Percentiles rank a stretch among this genome's conserved stretches.
phyloP scores from a whole-genome alignment of 805 yeast species.

The Wickerhamiella vanderwaltii region DNA sequence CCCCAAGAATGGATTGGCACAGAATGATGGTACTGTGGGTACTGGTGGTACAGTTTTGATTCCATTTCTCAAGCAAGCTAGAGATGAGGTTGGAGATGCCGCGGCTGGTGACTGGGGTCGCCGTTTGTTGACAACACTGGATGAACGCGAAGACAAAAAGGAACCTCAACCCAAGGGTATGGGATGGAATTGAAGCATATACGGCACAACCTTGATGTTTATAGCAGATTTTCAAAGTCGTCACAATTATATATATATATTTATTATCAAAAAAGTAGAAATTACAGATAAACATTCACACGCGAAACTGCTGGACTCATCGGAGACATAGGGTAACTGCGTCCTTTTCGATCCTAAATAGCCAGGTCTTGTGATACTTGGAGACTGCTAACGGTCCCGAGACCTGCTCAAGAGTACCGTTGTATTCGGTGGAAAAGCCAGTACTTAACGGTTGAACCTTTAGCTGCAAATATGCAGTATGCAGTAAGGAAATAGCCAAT shows the following conservation, averaged over 20 bases:
- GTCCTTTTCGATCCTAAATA: slow-evolving; percentile 1
- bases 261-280: no score
- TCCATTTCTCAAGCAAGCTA: slow-evolving; percentile 86
- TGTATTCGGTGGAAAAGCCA: slow-evolving; percentile 2
- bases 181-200: slow-evolving; percentile 9
- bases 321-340: not conserved
- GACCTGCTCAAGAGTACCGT: not conserved
- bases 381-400: not conserved
- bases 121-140: slow-evolving; percentile 30
- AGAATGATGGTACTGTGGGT: slow-evolving; percentile 53
- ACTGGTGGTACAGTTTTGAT: slow-evolving; percentile 90
- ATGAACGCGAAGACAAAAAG: not conserved
- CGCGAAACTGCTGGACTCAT: not conserved
- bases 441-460: not conserved
- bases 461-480: slow-evolving; percentile 2
- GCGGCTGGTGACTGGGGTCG: slow-evolving; percentile 92
- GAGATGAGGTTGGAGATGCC: slow-evolving; percentile 90
- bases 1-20: slow-evolving; percentile 40
- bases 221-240: no score
- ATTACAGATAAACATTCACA: not conserved
- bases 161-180: slow-evolving; percentile 9
- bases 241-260: not conserved
- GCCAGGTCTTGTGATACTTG: not conserved
- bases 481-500: not conserved
- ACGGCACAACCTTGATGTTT: no score